Conservation (phyloP, 2,329 filamentous ascomycete species). For the Bisporella sp. region DNA sequence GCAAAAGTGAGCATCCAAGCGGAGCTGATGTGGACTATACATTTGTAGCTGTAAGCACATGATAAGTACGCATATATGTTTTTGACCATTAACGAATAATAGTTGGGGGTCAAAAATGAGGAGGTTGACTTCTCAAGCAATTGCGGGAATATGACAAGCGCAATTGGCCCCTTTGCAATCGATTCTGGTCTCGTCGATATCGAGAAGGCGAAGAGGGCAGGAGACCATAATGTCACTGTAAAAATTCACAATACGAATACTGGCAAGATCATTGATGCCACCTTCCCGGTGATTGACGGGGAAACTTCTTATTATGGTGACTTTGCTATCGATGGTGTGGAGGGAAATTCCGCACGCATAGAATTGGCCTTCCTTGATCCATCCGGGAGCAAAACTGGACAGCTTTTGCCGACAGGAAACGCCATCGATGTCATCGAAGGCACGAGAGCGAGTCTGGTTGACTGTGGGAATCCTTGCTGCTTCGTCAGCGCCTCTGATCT, state of each 20-base stretch:
- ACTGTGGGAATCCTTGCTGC: constrained; percentile 57
- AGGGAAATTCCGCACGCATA: constrained; percentile 49
- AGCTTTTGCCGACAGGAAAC: constrained; percentile 41
- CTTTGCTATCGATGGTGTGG: constrained; percentile 58
- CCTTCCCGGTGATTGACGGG: constrained; percentile 43
- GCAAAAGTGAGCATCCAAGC: constrained; percentile 34
- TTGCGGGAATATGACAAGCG: constrained; percentile 67
- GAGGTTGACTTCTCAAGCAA: constrained; percentile 62
- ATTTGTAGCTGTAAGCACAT: constrained; percentile 45
- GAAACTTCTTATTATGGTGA: constrained; percentile 43
- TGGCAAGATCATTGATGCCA: constrained; percentile 51
- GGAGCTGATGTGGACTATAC: constrained; percentile 62
- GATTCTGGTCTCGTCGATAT: constrained; percentile 41
- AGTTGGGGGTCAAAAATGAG: constrained; percentile 52
- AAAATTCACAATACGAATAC: constrained; percentile 68
- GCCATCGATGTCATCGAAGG: constrained; percentile 32
- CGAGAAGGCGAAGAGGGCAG: constrained; percentile 11
- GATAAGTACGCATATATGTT: no score
- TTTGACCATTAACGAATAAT: no score
- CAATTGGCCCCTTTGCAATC: constrained; percentile 59
- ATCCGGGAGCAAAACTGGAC: constrained; percentile 54
- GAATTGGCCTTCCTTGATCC: constrained; percentile 55
- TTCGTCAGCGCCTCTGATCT: constrained; percentile 52
- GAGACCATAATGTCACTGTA: constrained; percentile 35
- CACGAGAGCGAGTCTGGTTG: constrained; percentile 48